phyloP scores from a whole-genome alignment of 345 rosid genomes.

The Heritiera littoralis region DNA sequence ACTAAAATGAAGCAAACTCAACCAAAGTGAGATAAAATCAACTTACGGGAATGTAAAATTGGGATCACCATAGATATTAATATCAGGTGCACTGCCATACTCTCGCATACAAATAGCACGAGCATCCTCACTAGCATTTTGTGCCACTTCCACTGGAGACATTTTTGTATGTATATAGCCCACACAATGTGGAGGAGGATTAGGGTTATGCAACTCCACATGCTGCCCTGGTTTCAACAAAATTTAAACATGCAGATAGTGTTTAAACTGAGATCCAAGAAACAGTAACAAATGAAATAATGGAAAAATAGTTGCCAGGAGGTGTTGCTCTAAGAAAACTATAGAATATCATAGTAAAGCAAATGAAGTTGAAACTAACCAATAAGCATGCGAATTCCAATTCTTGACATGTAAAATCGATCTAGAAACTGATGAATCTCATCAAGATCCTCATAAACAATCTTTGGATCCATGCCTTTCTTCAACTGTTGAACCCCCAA shows the following conservation, averaged over 20 bases:
- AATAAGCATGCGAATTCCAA: constrained; percentile 92
- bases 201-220: constrained; percentile 95
- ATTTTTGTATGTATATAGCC: constrained; percentile 93
- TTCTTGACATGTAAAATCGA: constrained; percentile 92
- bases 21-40: constrained; percentile 1
- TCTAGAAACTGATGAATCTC: constrained; percentile 95
- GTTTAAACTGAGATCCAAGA: neutral
- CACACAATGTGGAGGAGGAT: constrained; percentile 74
- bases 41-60: constrained; percentile 94
- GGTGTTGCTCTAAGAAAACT: neutral
- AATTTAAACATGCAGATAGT: constrained; percentile 10
- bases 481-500: constrained; percentile 92
- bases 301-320: neutral
- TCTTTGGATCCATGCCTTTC: constrained; percentile 60
- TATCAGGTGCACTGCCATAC: constrained; percentile 84
- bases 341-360: neutral
- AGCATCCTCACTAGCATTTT: constrained; percentile 89
- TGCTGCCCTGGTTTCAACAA: constrained; percentile 85
- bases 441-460: constrained; percentile 57
- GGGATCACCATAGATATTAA: constrained; percentile 85
- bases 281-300: neutral
- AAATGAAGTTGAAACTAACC: constrained; percentile 46
- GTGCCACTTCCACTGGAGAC: constrained; percentile 93
- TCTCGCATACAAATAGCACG: constrained; percentile 79
- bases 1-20: constrained; percentile 4